Evolutionary conservation across 2,329 filamentous ascomycete species (phyloP), one percentile per base, ranked within the genome.

Genomic region (Claviceps sp.): DNA sequence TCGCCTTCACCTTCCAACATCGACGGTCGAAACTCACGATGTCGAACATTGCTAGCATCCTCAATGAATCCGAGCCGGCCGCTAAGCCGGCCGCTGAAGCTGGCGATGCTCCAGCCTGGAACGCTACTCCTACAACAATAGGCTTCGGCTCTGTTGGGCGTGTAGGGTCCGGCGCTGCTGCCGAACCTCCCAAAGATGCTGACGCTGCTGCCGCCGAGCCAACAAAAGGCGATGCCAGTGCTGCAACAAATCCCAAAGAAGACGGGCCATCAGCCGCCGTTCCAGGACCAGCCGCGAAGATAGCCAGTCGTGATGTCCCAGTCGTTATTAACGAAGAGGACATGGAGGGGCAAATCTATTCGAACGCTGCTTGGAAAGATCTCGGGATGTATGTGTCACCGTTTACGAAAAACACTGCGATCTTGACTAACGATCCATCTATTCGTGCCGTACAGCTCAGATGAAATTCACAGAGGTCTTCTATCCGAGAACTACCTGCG

Each of bases 401-500:
- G 2, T 22, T 5, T 14, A 13, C 38, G 18, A 47, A 14, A 18
- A 20, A 14, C 3, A 48, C n/a, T 36, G 16, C 13, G 36, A 18
- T 47, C 8, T 24, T 41, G 18, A 36, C 49, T 51, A 18, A 54
- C 40, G 11, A 30, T 37, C 24, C 6, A 14, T 24, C 48, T 41
- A 47, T n/a, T 24, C 24, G 18, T 42, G 4, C 24, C 8, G 18
- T 42, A 3, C 41, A 70, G 70, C 14, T 65, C 66, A 38, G 64
- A 69, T 36, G 55, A 79, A 43, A 85, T 97, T 57, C 78, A 90
- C 51, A 81, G 87, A 58, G 89, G 89, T 47, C 77, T 96, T 36
- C 74, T 82, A 47, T 75, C 79, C 51, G 86, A 97, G 78, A 86
- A 86, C 70, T 97, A 96, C 74, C 79, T 84, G 63, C 95, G 94